phyloP scores from a whole-genome alignment of 306 rosid genomes.

The Hippophae gyantsensis region DNA sequence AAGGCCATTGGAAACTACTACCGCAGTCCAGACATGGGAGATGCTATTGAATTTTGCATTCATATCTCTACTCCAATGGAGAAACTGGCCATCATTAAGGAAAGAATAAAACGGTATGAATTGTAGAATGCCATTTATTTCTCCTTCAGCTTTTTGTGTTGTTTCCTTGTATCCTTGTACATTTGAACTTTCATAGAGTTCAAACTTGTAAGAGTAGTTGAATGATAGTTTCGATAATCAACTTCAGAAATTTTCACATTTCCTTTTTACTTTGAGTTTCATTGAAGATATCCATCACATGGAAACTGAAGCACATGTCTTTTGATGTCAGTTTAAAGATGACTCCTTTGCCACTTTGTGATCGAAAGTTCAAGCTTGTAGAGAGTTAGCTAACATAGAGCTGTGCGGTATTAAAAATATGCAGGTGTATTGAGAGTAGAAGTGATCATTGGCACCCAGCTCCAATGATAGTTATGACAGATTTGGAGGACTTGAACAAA shows the following conservation, averaged over 20 bases:
- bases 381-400: neutral
- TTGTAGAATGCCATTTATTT: neutral
- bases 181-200: no score
- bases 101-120: constrained; percentile 21
- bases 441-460: constrained; percentile 27
- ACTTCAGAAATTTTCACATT: no score
- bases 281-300: no score
- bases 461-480: constrained; percentile 25
- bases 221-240: no score
- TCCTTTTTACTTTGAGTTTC: no score
- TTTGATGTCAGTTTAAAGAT: no score
- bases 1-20: constrained; percentile 27
- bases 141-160: no score
- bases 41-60: constrained; percentile 28
- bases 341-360: no score
- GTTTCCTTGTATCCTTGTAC: no score
- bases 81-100: constrained; percentile 20
- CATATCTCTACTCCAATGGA: constrained; percentile 33
- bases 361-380: no score
- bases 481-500: constrained; percentile 26
- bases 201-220: no score
- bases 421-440: constrained; percentile 27
- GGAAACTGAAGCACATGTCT: no score
- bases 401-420: neutral
- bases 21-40: constrained; percentile 38